These are phyloP conservation scores for Cladosporium sp. DNA, from an alignment of 2,329 filamentous ascomycete genomes.

Conservation along the genomic window DNA sequence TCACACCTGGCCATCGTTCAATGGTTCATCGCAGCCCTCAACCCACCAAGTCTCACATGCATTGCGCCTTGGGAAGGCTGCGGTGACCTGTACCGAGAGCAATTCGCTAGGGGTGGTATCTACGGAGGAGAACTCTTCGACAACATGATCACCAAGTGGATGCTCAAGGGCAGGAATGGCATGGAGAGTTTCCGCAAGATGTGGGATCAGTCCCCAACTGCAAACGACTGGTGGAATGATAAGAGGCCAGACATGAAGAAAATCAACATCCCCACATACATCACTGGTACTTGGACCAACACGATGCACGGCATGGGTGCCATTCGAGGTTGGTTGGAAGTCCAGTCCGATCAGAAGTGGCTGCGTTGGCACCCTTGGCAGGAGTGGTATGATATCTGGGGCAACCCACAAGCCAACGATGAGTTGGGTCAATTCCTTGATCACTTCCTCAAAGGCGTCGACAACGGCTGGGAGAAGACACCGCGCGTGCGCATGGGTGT, in stretches of 20 bases:
- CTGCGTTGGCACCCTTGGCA: conserved; percentile 43
- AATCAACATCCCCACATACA: conserved; percentile 26
- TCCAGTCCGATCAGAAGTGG: conserved; percentile 46
- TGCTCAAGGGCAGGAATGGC: conserved; percentile 23
- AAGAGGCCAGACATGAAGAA: conserved; percentile 23
- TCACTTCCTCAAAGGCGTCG: conserved; percentile 44
- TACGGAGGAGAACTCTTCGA: conserved; percentile 20
- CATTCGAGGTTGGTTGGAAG: conserved; percentile 41
- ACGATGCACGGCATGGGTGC: conserved; percentile 24
- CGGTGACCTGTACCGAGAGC: conserved; percentile 46
- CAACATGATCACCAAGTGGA: conserved; percentile 24
- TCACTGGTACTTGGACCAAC: conserved; percentile 20
- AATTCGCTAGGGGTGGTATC: conserved; percentile 12
- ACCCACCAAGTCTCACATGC: conserved; percentile 46
- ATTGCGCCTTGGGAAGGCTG: conserved; percentile 54
- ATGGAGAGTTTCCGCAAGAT: conserved; percentile 23
- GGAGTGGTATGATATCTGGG: conserved; percentile 50
- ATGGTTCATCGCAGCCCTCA: conserved; percentile 44
- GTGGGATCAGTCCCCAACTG: conserved; percentile 17
- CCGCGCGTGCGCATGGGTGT: conserved; percentile 47
- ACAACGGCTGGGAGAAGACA: conserved; percentile 51
- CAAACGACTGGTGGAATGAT: conserved; percentile 24
- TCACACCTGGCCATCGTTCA: conserved; percentile 26
- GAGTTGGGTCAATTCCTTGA: conserved; percentile 44
- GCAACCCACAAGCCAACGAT: conserved; percentile 33